phyloP scores from a whole-genome alignment of 1,284 basidiomycete genomes.

The Xerocomus amazonicus region DNA sequence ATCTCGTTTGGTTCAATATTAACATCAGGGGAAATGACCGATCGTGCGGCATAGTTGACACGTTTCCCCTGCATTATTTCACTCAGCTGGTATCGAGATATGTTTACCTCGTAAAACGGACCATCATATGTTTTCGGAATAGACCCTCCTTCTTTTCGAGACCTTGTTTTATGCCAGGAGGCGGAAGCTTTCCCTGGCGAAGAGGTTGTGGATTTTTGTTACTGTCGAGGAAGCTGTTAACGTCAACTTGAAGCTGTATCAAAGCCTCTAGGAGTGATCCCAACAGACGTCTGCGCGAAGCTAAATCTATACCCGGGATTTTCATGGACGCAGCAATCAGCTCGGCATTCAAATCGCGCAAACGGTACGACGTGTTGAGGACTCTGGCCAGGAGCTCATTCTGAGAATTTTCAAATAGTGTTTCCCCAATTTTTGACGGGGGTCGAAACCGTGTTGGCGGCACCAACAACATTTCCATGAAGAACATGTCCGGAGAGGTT shows the following conservation, averaged over 20 bases:
- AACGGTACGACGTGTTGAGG: slow-evolving; percentile 76
- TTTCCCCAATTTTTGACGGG: slow-evolving; percentile 89
- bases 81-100: slow-evolving; percentile 3
- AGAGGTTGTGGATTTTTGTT: slow-evolving; percentile 89
- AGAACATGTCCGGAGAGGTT: slow-evolving; percentile 94
- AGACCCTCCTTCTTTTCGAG: slow-evolving; percentile 99
- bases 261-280: slow-evolving; percentile 76
- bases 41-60: slow-evolving; percentile 98
- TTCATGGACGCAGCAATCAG: slow-evolving; percentile 64
- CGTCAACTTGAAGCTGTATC: slow-evolving; percentile 89
- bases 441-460: slow-evolving; percentile 96
- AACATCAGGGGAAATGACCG: slow-evolving; percentile 98
- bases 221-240: slow-evolving; percentile 98
- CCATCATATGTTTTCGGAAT: slow-evolving; percentile 99
- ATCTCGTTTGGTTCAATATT: slow-evolving; percentile 99
- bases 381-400: slow-evolving; percentile 91
- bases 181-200: slow-evolving; percentile 89
- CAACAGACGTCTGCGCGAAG: slow-evolving; percentile 58
- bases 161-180: slow-evolving; percentile 93
- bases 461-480: slow-evolving; percentile 90
- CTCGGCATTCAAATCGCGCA: slow-evolving; percentile 76
- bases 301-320: slow-evolving; percentile 52
- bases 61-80: slow-evolving; percentile 81
- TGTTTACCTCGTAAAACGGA: slow-evolving; percentile 28
- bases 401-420: slow-evolving; percentile 94